These are phyloP conservation scores for Claviceps purpurea DNA, from an alignment of 2,329 filamentous ascomycete species.

Conservation along the genomic window DNA sequence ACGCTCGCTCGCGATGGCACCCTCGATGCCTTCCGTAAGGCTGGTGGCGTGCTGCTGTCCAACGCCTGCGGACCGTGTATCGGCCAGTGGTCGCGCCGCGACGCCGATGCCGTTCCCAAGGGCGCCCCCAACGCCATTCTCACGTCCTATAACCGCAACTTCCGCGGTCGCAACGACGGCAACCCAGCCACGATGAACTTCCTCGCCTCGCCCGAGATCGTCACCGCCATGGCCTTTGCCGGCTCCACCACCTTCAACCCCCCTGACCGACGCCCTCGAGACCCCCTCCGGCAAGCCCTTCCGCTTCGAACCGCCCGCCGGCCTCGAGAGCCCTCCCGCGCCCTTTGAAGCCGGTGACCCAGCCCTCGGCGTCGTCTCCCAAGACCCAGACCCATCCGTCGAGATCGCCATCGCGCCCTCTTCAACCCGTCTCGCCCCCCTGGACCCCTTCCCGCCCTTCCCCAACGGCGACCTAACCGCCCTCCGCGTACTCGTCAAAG, in stretches of 20 bases:
- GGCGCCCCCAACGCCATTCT: slow-evolving; percentile 88
- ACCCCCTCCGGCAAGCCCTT: slow-evolving; percentile 73
- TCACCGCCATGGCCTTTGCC: slow-evolving; percentile 90
- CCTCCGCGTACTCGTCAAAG: slow-evolving; percentile 85
- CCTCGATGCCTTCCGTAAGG: slow-evolving; percentile 69
- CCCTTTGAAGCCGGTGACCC: slow-evolving; percentile 70
- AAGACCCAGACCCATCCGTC: slow-evolving; percentile 55
- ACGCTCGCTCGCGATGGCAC: slow-evolving; percentile 85
- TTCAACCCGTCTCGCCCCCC: slow-evolving; percentile 79
- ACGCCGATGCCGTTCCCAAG: slow-evolving; percentile 75
- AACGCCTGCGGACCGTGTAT: slow-evolving; percentile 94
- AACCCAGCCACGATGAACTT: slow-evolving; percentile 98
- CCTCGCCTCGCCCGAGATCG: slow-evolving; percentile 87
- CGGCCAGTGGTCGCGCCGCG: slow-evolving; percentile 88
- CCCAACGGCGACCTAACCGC: slow-evolving; percentile 59
- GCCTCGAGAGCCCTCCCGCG: slow-evolving; percentile 45
- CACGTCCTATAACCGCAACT: slow-evolving; percentile 97
- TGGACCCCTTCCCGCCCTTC: slow-evolving; percentile 84
- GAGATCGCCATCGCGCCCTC: slow-evolving; percentile 68
- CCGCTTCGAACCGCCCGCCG: slow-evolving; percentile 69
- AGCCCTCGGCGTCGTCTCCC: slow-evolving; percentile 58
- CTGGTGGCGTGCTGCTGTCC: slow-evolving; percentile 78
- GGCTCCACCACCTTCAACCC: slow-evolving; percentile 94
- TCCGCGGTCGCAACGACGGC: slow-evolving; percentile 91
- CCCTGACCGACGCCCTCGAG: slow-evolving; percentile 70